Evolutionary conservation across 225 moss, liverwort and hornwort genomes (phyloP).

Genomic region (Ulota crispa): DNA sequence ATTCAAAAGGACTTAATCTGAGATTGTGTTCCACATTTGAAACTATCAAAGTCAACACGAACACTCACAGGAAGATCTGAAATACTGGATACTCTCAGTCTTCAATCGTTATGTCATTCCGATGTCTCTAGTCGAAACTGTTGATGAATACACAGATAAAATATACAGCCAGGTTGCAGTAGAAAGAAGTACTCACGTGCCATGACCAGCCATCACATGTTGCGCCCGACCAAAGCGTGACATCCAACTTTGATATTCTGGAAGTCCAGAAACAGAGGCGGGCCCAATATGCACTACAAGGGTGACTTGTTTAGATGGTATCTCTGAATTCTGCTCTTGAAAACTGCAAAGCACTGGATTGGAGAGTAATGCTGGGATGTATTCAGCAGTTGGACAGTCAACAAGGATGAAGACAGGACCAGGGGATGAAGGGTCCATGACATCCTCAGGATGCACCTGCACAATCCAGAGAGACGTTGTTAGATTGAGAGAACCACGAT

Average conservation of each 20-base stretch:
- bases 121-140: not conserved
- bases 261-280: constrained; percentile 50
- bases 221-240: constrained; percentile 61
- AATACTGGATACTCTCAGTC: not conserved
- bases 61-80: not conserved
- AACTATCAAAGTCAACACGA: not conserved
- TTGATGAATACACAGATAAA: not conserved
- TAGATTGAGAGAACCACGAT: not conserved
- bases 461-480: not conserved
- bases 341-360: constrained; percentile 61
- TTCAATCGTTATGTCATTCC: not conserved
- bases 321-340: constrained; percentile 32
- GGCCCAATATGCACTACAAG: constrained; percentile 83
- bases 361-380: constrained; percentile 62
- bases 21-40: not conserved
- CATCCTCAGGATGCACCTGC: constrained; percentile 90
- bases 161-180: not conserved
- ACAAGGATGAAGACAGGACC: constrained; percentile 91
- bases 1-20: not conserved
- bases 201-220: constrained; percentile 97
- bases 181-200: constrained; percentile 60
- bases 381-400: constrained; percentile 69
- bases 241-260: constrained; percentile 86
- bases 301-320: constrained; percentile 65
- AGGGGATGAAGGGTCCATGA: constrained; percentile 95